Conservation (phyloP, 2,329 filamentous ascomycete genomes). For the Rasamsonia emersonii region DNA sequence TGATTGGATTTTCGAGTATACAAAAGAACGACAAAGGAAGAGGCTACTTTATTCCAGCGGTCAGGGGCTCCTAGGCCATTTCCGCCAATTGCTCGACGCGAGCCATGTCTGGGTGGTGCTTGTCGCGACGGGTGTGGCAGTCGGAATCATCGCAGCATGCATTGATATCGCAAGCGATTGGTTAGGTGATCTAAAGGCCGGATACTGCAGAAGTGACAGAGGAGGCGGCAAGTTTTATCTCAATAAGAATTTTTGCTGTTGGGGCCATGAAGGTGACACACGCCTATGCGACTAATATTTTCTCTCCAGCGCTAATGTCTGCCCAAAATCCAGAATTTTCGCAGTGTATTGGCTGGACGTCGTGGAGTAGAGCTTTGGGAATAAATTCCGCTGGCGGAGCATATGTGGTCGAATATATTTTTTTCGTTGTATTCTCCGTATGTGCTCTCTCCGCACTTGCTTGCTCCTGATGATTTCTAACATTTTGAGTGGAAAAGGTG, state of each 20-base stretch:
- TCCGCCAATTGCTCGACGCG: slow-evolving; percentile 66
- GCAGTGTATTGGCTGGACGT: slow-evolving; percentile 77
- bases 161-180: slow-evolving; percentile 91
- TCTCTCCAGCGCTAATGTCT: slow-evolving; percentile 10
- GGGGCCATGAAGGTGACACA: slow-evolving; percentile 63
- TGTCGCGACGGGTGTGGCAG: slow-evolving; percentile 73
- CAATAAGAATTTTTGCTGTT: slow-evolving; percentile 86
- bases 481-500: slow-evolving; percentile 42
- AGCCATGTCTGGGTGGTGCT: slow-evolving; percentile 90
- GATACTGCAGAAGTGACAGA: slow-evolving; percentile 68
- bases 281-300: not conserved
- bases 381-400: slow-evolving; percentile 57
- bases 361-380: slow-evolving; percentile 70
- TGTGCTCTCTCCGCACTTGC: slow-evolving; percentile 20
- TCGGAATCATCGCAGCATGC: slow-evolving; percentile 73
- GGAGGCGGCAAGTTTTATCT: slow-evolving; percentile 86
- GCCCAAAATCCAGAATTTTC: slow-evolving; percentile 47
- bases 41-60: slow-evolving; percentile 64
- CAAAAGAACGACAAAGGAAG: slow-evolving; percentile 83
- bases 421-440: slow-evolving; percentile 80
- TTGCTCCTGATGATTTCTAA: too few species aligned
- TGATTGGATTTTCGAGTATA: slow-evolving; percentile 99
- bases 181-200: slow-evolving; percentile 85
- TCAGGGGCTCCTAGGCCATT: slow-evolving; percentile 62
- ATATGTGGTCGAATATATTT: slow-evolving; percentile 79